Base-by-base conservation (phyloP, 1,284 basidiomycete species). In the Sanghuangporus weigelae region DNA sequence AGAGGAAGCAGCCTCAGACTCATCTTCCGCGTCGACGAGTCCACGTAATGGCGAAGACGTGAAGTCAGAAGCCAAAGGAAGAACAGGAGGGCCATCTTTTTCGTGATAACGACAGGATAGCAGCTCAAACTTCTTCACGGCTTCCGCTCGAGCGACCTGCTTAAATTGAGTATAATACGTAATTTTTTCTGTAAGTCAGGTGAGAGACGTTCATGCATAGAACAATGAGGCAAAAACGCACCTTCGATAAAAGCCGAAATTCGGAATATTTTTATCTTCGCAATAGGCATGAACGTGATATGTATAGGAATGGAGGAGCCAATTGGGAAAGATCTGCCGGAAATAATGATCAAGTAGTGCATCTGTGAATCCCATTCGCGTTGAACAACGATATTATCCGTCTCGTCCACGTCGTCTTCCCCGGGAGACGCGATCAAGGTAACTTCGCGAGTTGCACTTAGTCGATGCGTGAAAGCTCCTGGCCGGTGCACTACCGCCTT, bases 281-380 rank as follows among this genome's bases (percentile, higher is more conserved):
- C 78, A 66, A 96, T 75, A 2, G 96, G 96, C 79, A 93, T 86
- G 62, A 98, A 81, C 1, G 90, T 88, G 48, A 98, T 79, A 59
- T 85, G 85, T 46, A 98, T 78, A 0, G 95, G 93, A 60, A 98
- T 85, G 14, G 81, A 81, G 21, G 93, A 90, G 19, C 95, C 95
- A 56, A 98, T 85, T 12, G 89, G 84, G 75, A 95, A 93, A 67
- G 85, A 87, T 67, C 90, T 87, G 12, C 92, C 93, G 38, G 87
- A 85, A 31, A 98, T 78, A 0, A 89, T 84, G 63, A 98, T 89
- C 62, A 90, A 78, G 69, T 93, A 95, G 68, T 93, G 88, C 71
- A 98, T 79, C 72, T 97, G 90, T 64, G 89, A 84, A 66, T 98
- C 96, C 96, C 96, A 99, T 69, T 91, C 87, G 26, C 94, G 80